Evolutionary conservation across 345 rosid genomes (phyloP).

Genomic region (Citrus maxima): DNA sequence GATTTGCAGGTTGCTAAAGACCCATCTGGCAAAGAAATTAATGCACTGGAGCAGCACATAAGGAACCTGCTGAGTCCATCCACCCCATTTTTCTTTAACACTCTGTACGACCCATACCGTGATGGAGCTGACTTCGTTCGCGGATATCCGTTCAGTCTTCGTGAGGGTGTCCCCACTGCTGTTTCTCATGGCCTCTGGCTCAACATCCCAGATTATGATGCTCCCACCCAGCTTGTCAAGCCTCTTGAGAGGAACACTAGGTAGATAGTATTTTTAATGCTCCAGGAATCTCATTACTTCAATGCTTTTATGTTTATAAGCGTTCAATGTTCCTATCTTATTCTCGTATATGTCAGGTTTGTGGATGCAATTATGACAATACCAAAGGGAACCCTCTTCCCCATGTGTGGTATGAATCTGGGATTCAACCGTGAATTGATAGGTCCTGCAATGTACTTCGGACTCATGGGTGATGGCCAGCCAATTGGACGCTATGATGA

Average conservation of each 20-base stretch:
- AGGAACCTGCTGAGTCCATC: conserved; percentile 75
- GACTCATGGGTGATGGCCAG: conserved; percentile 93
- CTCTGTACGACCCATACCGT: conserved; percentile 81
- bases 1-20: conserved; percentile 73
- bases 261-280: conserved; percentile 22
- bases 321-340: not conserved
- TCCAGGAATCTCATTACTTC: not conserved
- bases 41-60: conserved; percentile 90
- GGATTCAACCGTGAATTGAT: conserved; percentile 73
- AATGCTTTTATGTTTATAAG: not conserved
- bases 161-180: conserved; percentile 85
- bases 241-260: conserved; percentile 87
- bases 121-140: conserved; percentile 89
- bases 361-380: conserved; percentile 85
- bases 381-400: conserved; percentile 77
- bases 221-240: conserved; percentile 92
- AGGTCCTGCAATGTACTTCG: conserved; percentile 88
- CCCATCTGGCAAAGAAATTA: conserved; percentile 79
- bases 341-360: conserved; percentile 37
- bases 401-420: conserved; percentile 96
- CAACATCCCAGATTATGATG: conserved; percentile 93
- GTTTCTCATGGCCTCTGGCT: conserved; percentile 95
- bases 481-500: conserved; percentile 86
- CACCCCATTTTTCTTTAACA: conserved; percentile 86
- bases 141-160: conserved; percentile 92